Percentiles rank a stretch among this genome's conserved stretches.
phyloP scores from a whole-genome alignment of 495 filamentous ascomycete genomes.

The Oleoguttula mirabilis region DNA sequence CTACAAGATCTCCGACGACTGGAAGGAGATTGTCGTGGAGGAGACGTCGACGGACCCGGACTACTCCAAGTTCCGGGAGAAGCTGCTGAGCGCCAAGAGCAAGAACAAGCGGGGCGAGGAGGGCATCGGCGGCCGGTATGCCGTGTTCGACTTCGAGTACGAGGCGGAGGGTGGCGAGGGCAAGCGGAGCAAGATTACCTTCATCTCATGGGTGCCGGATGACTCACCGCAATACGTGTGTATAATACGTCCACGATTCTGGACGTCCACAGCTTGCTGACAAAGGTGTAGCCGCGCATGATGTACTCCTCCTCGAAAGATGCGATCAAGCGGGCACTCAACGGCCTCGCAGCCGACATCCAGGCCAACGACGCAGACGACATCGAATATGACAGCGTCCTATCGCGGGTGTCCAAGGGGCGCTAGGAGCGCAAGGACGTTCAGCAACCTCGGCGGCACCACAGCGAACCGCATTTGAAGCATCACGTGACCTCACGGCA shows the following conservation, averaged over 20 bases:
- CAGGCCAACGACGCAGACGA: conserved; percentile 90
- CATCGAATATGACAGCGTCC: conserved; percentile 70
- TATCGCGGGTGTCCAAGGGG: conserved; percentile 72
- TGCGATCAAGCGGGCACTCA: conserved; percentile 74
- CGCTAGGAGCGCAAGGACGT: conserved; percentile 26
- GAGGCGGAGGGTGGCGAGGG: conserved; percentile 68
- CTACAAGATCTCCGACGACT: conserved; percentile 91
- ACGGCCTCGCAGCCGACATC: conserved; percentile 64
- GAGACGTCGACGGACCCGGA: conserved; percentile 44
- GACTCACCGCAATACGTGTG: conserved; percentile 71
- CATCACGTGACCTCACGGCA: no score
- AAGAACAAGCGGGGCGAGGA: conserved; percentile 54
- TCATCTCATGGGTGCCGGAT: conserved; percentile 87
- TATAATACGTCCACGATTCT: no score
- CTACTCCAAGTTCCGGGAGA: conserved; percentile 54
- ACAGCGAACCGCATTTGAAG: no score
- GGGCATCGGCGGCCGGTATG: conserved; percentile 62
- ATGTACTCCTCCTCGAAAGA: conserved; percentile 95
- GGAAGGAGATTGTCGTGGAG: conserved; percentile 75
- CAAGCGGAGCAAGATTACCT: conserved; percentile 85
- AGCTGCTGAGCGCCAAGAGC: conserved; percentile 55
- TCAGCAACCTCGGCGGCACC: no score
- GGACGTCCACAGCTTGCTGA: no score
- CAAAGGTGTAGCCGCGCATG: conserved; percentile 84
- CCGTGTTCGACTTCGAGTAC: conserved; percentile 88